Evolutionary conservation across 768 basidiomycete genomes (phyloP).

Genomic region (Trametes coccinea): DNA sequence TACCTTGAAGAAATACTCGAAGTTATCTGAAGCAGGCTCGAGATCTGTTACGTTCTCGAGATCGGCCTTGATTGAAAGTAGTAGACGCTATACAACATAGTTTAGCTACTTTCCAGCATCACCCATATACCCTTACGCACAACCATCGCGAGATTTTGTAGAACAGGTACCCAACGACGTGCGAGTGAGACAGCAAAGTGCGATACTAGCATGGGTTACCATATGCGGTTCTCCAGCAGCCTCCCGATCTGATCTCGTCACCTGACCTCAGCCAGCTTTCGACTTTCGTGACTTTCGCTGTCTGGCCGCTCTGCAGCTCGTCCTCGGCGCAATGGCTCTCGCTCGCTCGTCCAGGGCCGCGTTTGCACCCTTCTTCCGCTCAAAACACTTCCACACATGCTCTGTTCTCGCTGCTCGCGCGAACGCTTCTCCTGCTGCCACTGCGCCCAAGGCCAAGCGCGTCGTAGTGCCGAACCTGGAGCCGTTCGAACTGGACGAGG

Average conservation of each 20-base stretch:
- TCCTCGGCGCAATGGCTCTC: constrained; percentile 21
- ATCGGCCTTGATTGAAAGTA: constrained; percentile 74
- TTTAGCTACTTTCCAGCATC: not conserved
- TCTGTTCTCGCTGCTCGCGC: constrained; percentile 11
- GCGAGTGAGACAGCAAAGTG: too few relatives aligned
- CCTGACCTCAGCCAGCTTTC: constrained; percentile 17
- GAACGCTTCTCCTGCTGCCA: constrained; percentile 14
- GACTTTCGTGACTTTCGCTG: not conserved
- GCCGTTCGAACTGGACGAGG: constrained; percentile 20
- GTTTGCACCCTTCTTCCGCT: constrained; percentile 26
- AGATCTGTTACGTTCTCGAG: constrained; percentile 78
- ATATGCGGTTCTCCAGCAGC: not conserved
- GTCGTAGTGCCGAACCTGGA: constrained; percentile 12
- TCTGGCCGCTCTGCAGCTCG: not conserved
- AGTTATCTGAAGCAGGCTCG: constrained; percentile 62
- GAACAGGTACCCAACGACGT: too few relatives aligned
- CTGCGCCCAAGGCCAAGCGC: constrained; percentile 18
- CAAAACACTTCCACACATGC: constrained; percentile 21
- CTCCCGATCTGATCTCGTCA: constrained; percentile 16
- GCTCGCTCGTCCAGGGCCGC: constrained; percentile 21
- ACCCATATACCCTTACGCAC: constrained; percentile 9
- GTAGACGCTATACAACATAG: constrained; percentile 46
- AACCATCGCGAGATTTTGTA: constrained; percentile 2
- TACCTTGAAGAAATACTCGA: constrained; percentile 82
- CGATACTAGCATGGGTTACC: not conserved